phyloP scores from a whole-genome alignment of 257 asterid genomes.

The Pogostemon cablin region DNA sequence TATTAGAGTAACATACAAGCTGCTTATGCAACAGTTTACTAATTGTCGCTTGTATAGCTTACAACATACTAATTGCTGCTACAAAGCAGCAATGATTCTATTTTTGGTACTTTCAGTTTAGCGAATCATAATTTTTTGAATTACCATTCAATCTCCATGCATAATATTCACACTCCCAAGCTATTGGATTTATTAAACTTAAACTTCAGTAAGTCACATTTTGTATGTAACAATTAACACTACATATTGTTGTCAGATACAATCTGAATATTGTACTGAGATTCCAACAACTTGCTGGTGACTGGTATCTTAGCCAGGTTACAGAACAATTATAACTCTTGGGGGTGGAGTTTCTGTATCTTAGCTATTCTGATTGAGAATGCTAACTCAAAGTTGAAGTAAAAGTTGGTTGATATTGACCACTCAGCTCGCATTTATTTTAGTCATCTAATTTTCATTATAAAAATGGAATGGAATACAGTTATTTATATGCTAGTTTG shows the following conservation, averaged over 20 bases:
- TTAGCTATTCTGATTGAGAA: no score
- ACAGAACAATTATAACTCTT: neutral
- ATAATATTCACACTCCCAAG: neutral
- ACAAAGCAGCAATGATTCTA: neutral
- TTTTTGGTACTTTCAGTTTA: neutral
- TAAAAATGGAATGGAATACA: no score
- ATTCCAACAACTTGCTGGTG: neutral
- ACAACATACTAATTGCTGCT: neutral
- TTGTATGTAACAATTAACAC: neutral
- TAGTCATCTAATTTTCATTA: no score
- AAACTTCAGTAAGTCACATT: neutral
- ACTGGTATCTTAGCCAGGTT: neutral
- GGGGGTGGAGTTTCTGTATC: no score
- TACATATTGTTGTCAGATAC: neutral
- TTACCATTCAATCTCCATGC: neutral
- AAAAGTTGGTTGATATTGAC: no score
- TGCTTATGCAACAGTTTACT: neutral
- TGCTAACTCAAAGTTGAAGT: no score
- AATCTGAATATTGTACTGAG: neutral
- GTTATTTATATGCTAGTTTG: no score
- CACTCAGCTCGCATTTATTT: no score
- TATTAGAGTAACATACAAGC: neutral
- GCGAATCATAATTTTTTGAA: neutral
- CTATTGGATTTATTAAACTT: neutral
- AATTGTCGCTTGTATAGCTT: neutral